These are phyloP conservation scores for Aspergillus caelatus DNA, from an alignment of 2,329 filamentous ascomycete genomes.

Conservation along the genomic window DNA sequence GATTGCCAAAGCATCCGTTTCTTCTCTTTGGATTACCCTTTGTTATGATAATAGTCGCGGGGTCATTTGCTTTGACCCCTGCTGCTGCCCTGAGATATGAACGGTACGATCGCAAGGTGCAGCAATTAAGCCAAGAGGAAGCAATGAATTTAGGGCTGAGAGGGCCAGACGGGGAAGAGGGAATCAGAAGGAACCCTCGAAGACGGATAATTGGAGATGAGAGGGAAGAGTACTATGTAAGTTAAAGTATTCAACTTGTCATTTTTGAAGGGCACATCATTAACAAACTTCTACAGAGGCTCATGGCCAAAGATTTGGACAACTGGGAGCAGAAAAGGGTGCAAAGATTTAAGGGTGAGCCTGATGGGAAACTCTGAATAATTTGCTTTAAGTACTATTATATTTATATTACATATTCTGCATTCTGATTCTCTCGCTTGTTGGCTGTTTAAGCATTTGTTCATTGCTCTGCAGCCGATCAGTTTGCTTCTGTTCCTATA, in stretches of 20 bases:
- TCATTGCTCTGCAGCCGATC: neutral
- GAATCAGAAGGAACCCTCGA: slow-evolving; percentile 61
- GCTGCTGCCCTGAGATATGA: slow-evolving; percentile 94
- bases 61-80: slow-evolving; percentile 91
- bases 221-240: slow-evolving; percentile 52
- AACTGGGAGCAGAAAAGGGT: slow-evolving; percentile 97
- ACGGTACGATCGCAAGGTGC: slow-evolving; percentile 84
- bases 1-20: slow-evolving; percentile 80
- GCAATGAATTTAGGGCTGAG: slow-evolving; percentile 75
- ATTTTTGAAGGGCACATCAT: neutral
- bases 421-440: neutral
- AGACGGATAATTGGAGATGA: slow-evolving; percentile 46
- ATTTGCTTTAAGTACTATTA: neutral
- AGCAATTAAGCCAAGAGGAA: slow-evolving; percentile 82
- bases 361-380: slow-evolving; percentile 73
- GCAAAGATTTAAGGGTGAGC: slow-evolving; percentile 84
- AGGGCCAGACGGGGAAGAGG: slow-evolving; percentile 72
- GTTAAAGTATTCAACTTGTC: slow-evolving; percentile 12
- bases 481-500: neutral
- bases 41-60: slow-evolving; percentile 82
- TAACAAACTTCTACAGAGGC: slow-evolving; percentile 55
- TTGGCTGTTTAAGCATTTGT: neutral
- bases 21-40: slow-evolving; percentile 93
- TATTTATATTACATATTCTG: neutral
- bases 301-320: slow-evolving; percentile 87